Conservation (phyloP, 2,329 filamentous ascomycete species). For the Penicillium brasilianum region DNA sequence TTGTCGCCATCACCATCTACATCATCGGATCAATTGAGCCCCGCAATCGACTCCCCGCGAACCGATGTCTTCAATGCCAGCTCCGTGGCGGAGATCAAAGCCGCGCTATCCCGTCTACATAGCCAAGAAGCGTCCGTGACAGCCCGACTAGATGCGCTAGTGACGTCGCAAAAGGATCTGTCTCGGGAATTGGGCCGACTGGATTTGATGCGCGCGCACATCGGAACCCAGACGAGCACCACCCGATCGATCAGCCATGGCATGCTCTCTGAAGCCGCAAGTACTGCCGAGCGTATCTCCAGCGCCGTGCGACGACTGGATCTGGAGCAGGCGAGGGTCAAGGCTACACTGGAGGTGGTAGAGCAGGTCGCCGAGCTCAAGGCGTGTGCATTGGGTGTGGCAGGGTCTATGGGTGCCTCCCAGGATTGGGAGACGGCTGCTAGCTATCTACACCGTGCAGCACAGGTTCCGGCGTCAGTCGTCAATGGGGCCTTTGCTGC, state of each 20-base stretch:
- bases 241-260: slow-evolving; percentile 83
- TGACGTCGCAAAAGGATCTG: slow-evolving; percentile 84
- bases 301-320: slow-evolving; percentile 86
- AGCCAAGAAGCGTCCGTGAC: slow-evolving; percentile 76
- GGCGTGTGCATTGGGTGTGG: slow-evolving; percentile 90
- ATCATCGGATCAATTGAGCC: slow-evolving; percentile 9
- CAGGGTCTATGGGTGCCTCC: slow-evolving; percentile 94
- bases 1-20: slow-evolving; percentile 10
- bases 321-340: slow-evolving; percentile 87
- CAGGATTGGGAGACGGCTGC: slow-evolving; percentile 99
- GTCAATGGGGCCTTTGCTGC: slow-evolving; percentile 85
- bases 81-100: slow-evolving; percentile 78
- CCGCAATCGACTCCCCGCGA: slow-evolving; percentile 17
- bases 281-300: slow-evolving; percentile 84
- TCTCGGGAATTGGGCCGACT: slow-evolving; percentile 84
- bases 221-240: slow-evolving; percentile 84
- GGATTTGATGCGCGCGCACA: slow-evolving; percentile 84
- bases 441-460: slow-evolving; percentile 82
- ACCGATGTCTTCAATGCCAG: slow-evolving; percentile 69
- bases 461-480: slow-evolving; percentile 78
- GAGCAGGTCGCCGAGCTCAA: slow-evolving; percentile 97
- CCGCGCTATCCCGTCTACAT: slow-evolving; percentile 75
- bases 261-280: slow-evolving; percentile 85
- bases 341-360: slow-evolving; percentile 86
- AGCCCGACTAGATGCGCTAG: slow-evolving; percentile 72